Evolutionary conservation across 1,284 basidiomycete genomes (phyloP).

Genomic region (Ganoderma lingzhi): DNA sequence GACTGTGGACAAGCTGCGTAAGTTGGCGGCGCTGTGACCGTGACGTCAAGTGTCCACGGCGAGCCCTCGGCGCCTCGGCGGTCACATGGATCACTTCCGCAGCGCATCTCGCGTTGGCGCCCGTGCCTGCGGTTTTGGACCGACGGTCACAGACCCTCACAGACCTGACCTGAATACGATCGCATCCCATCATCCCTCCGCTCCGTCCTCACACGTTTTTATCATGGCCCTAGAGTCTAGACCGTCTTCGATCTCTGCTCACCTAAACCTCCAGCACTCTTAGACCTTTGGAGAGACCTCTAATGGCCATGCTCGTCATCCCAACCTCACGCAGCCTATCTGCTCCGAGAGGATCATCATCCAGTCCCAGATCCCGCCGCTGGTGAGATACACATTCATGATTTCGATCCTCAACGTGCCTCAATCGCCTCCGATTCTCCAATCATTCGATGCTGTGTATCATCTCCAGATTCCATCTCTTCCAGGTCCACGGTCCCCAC

Average conservation of each 20-base stretch:
- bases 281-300: background rate
- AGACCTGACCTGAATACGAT: constrained; percentile 7
- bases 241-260: background rate
- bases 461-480: constrained; percentile 22
- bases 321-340: background rate
- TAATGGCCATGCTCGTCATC: background rate
- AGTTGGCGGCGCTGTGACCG: constrained; percentile 18
- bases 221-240: background rate
- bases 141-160: background rate
- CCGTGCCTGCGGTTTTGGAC: background rate
- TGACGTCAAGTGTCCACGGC: constrained; percentile 27
- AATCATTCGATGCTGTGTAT: constrained; percentile 30
- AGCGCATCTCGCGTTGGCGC: background rate
- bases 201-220: constrained; percentile 5
- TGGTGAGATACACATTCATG: background rate
- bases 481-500: constrained; percentile 8
- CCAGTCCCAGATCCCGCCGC: background rate
- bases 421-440: constrained; percentile 9
- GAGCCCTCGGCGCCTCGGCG: background rate
- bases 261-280: background rate
- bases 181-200: constrained; percentile 4
- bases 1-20: no score
- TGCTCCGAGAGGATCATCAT: background rate
- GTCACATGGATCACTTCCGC: background rate
- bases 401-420: constrained; percentile 7